phyloP scores from a whole-genome alignment of 2,329 filamentous ascomycete genomes.

The Ophiocordyceps australis region DNA sequence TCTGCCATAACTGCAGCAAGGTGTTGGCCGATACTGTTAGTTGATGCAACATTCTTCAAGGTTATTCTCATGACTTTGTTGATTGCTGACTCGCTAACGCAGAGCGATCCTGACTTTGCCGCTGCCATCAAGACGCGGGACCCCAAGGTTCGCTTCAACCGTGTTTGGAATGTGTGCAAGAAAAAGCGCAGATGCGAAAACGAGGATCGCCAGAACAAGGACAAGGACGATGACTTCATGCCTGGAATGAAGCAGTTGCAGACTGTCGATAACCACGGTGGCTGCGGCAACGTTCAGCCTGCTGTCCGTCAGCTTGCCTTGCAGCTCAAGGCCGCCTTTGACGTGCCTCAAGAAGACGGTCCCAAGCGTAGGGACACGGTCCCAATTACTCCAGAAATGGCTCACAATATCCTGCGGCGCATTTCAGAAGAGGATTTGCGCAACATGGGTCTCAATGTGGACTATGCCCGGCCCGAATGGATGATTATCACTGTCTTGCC shows the following conservation, averaged over 20 bases:
- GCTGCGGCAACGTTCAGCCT: slow-evolving; percentile 84
- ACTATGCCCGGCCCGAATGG: slow-evolving; percentile 95
- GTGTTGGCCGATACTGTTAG: slow-evolving; percentile 96
- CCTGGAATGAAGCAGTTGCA: slow-evolving; percentile 32
- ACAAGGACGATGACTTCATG: slow-evolving; percentile 52
- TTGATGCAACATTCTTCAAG: slow-evolving; percentile 38
- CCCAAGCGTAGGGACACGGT: slow-evolving; percentile 60
- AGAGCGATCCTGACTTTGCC: slow-evolving; percentile 73
- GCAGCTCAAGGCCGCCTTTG: slow-evolving; percentile 58
- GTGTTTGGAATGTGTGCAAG: slow-evolving; percentile 85
- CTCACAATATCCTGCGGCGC: slow-evolving; percentile 69
- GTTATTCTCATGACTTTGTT: slow-evolving; percentile 25
- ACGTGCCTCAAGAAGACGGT: slow-evolving; percentile 49
- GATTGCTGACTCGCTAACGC: slow-evolving; percentile 40
- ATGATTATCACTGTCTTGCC: slow-evolving; percentile 93
- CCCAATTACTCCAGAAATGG: slow-evolving; percentile 66
- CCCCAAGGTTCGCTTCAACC: slow-evolving; percentile 85
- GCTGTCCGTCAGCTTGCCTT: slow-evolving; percentile 76
- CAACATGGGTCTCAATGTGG: slow-evolving; percentile 80
- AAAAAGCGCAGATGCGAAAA: slow-evolving; percentile 72
- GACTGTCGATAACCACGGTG: slow-evolving; percentile 47
- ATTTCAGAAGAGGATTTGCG: slow-evolving; percentile 68
- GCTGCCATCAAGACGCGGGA: slow-evolving; percentile 73
- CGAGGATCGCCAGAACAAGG: slow-evolving; percentile 50
- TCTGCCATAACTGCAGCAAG: slow-evolving; percentile 98